Base-by-base conservation (phyloP, 1,139 yeast species). In the Nakaseomyces sp. region DNA sequence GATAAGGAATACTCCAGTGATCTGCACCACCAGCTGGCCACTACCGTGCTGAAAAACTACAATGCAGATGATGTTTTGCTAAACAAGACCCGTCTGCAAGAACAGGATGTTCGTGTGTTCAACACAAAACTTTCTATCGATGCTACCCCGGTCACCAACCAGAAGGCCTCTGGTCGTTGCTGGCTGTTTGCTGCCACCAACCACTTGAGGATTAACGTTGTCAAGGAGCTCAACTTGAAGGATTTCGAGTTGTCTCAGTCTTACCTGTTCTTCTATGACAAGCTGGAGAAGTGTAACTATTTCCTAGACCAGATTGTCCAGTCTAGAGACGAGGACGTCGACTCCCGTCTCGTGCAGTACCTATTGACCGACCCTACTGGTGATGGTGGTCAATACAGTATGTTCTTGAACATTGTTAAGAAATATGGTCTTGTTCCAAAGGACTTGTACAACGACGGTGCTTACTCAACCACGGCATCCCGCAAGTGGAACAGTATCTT, bases 321-420 rank as follows among this genome's bases (percentile, higher is more conserved):
- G 51, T 81, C 91, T 19, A 71, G 74, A 24, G 69, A 70, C 13
- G 79, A 79, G 60, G 78, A 73, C 20, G 73, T 81, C 45, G 88
- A 79, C 50, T 78, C 87, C 0, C 72, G 93, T 54, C 62, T 83
- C 45, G 74, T 83, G 42, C 81, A 77, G 61, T 77, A 72, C 54
- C 65, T 85, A 47, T 67, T 84, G 48, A 53, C 66, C 6, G 78
- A 74, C 44, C 93, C 95, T 10, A 76, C 79, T 41, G 64, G 74
- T 45, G 95, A 85, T 57, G 95, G 95, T 52, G 95, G 95, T 41
- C 95, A 85, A 64, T 85, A 83, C 74, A 82, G 81, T 54, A 81
- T 85, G 91, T 75, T 83, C 62, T 70, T 80, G 37, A 83, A 83
- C 61, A 63, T 85, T 49, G 74, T 85, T 44, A 76, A 76, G 51